These are phyloP conservation scores for Metschnikowia picachoensis DNA, from an alignment of 805 yeast genomes.

Conservation along the genomic window DNA sequence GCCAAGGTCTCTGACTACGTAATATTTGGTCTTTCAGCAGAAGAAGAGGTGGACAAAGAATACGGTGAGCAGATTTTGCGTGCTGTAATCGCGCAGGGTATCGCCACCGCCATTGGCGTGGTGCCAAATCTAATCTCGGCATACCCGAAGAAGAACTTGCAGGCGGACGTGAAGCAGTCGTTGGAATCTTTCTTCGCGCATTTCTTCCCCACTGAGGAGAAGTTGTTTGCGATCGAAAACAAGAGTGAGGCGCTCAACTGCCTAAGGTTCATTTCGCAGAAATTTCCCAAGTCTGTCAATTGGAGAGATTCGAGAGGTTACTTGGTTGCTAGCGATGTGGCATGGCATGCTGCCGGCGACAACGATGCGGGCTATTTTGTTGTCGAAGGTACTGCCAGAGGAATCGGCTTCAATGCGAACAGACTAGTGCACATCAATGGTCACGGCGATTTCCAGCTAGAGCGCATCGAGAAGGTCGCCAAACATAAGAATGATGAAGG, in stretches of 20 bases:
- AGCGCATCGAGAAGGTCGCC: constrained; percentile 52
- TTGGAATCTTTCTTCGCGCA: constrained; percentile 39
- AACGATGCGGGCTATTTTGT: constrained; percentile 41
- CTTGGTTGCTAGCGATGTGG: constrained; percentile 65
- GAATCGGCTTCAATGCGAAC: constrained; percentile 75
- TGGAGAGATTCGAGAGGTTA: constrained; percentile 97
- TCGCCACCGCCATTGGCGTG: constrained; percentile 75
- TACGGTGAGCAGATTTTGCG: constrained; percentile 88
- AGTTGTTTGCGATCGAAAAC: constrained; percentile 65
- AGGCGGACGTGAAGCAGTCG: constrained; percentile 52
- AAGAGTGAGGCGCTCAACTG: constrained; percentile 69
- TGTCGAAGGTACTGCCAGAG: constrained; percentile 83
- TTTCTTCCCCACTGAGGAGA: constrained; percentile 65
- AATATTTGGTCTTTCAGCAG: constrained; percentile 83
- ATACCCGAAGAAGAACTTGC: constrained; percentile 73
- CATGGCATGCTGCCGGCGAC: constrained; percentile 27
- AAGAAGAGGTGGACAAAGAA: constrained; percentile 70
- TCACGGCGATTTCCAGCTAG: constrained; percentile 81
- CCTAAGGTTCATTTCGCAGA: constrained; percentile 75
- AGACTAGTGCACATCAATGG: constrained; percentile 84
- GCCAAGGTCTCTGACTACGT: constrained; percentile 88
- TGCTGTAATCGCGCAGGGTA: constrained; percentile 89
- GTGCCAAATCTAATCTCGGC: constrained; percentile 67
- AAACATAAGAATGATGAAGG: constrained; percentile 21
- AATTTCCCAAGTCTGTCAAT: constrained; percentile 74